Percentiles rank a stretch among this genome's conserved stretches.
Evolutionary conservation across 805 yeast species (phyloP).

Genomic region (Cyberlindnera mrakii): DNA sequence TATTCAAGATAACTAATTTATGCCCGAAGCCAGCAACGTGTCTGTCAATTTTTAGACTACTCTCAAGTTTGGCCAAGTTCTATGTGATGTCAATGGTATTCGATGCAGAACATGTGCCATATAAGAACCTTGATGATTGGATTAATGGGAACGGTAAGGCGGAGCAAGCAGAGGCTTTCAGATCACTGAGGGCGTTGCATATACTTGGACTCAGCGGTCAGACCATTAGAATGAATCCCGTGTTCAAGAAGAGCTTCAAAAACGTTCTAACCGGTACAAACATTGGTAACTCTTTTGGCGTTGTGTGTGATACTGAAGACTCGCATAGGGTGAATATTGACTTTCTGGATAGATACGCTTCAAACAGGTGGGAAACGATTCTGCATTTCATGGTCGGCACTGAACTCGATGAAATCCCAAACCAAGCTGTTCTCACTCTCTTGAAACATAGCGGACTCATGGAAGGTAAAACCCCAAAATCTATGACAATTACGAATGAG

Average conservation of each 20-base stretch:
- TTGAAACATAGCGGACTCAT: conserved; percentile 78
- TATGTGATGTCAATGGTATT: conserved; percentile 84
- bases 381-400: conserved; percentile 98
- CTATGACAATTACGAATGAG: conserved; percentile 71
- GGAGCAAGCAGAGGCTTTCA: conserved; percentile 66
- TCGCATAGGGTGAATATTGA: conserved; percentile 53
- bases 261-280: conserved; percentile 82
- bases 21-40: conserved; percentile 74
- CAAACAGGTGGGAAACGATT: conserved; percentile 89
- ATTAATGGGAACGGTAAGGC: conserved; percentile 51
- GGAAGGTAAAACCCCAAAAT: conserved; percentile 49
- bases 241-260: conserved; percentile 68
- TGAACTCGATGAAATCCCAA: conserved; percentile 60
- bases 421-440: conserved; percentile 73
- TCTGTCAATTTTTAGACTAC: conserved; percentile 80
- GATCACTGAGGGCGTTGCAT: conserved; percentile 70
- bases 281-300: conserved; percentile 69
- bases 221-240: conserved; percentile 54
- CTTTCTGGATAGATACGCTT: conserved; percentile 73
- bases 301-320: conserved; percentile 50
- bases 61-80: conserved; percentile 87
- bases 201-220: conserved; percentile 54
- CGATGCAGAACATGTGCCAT: conserved; percentile 64
- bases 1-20: background rate
- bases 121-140: conserved; percentile 69